Base-by-base conservation (phyloP, 1,284 basidiomycete genomes). In the Coriolopsis trogii region DNA sequence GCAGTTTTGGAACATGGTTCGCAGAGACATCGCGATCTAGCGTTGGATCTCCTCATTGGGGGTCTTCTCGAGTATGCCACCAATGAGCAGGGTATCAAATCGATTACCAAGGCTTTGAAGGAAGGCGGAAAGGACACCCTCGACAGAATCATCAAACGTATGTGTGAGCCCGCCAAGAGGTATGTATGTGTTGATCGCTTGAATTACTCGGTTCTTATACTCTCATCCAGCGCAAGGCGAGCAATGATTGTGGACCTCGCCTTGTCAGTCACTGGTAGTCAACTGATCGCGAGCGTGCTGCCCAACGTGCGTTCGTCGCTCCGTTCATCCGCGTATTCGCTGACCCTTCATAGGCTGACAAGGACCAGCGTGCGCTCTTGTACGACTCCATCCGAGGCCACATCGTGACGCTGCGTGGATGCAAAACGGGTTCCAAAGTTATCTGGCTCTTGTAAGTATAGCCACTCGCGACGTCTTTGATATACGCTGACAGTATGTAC, bases 381-480 rank as follows among this genome's bases (percentile, higher is more conserved):
- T 91, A 91, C 63, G 89, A 91, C 29, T 90, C 90, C 54, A 91
- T 92, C 60, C 80, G 86, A 33, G 87, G 89, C 1, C 90, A 92
- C 62, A 89, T 91, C 53, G 89, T 92, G 42, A 92, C 90, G 13
- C 75, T 92, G 21, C 82, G 90, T 28, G 89, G 89, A 24, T 91
- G 89, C 66, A 91, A 91, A 74, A 90, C 90, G 2, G 89, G 89
- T 23, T 91, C 89, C 0, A 91, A 90, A 64, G 88, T 91, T 61
- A 91, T 91, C 63, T 92, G 89, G 90, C 76, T 92, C 42, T 92
- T 92, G 88, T 91, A 70, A n/a, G n/a, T n/a, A n/a, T n/a, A n/a
- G n/a, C n/a, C n/a, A n/a, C n/a, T n/a, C n/a, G n/a, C n/a, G n/a
- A n/a, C n/a, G n/a, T n/a, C n/a, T n/a, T n/a, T n/a, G n/a, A n/a